Evolutionary conservation across 305 asterid genomes (phyloP).

Genomic region (Ajuga reptans): DNA sequence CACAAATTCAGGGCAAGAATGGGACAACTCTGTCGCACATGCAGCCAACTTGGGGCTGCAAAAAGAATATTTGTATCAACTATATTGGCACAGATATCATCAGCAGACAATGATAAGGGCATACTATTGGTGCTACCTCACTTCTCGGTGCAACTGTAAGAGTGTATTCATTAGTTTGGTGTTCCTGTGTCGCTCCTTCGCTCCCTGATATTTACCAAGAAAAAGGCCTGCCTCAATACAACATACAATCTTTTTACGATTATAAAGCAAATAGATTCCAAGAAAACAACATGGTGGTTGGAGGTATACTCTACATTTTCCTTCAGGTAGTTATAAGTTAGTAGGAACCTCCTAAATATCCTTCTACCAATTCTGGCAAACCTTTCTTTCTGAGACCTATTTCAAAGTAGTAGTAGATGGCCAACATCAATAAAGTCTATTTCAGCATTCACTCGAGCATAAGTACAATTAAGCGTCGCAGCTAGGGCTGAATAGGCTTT

Average conservation of each 20-base stretch:
- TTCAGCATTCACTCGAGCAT: neutral
- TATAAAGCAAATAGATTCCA: conserved; percentile 3
- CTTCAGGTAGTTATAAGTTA: neutral
- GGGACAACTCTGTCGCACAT: conserved; percentile 53
- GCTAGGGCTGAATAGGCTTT: neutral
- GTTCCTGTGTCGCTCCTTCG: conserved; percentile 92
- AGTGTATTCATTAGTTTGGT: conserved; percentile 76
- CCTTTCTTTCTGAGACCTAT: neutral
- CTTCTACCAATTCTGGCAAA: neutral
- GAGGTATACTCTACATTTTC: neutral
- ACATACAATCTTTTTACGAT: neutral
- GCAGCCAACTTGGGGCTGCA: conserved; percentile 94
- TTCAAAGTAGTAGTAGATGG: neutral
- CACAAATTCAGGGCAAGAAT: conserved; percentile 63
- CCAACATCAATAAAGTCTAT: neutral
- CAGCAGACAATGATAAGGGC: conserved; percentile 14
- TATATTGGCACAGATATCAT: conserved; percentile 9
- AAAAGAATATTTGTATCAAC: conserved; percentile 23
- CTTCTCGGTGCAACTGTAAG: conserved; percentile 45
- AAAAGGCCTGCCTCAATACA: conserved; percentile 12
- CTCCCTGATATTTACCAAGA: conserved; percentile 43
- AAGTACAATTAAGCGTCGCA: neutral
- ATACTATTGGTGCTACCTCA: conserved; percentile 42
- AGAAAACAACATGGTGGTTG: neutral
- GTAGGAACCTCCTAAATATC: neutral